Evolutionary conservation across 306 rosid genomes (phyloP).

Genomic region (Lablab purpureus): DNA sequence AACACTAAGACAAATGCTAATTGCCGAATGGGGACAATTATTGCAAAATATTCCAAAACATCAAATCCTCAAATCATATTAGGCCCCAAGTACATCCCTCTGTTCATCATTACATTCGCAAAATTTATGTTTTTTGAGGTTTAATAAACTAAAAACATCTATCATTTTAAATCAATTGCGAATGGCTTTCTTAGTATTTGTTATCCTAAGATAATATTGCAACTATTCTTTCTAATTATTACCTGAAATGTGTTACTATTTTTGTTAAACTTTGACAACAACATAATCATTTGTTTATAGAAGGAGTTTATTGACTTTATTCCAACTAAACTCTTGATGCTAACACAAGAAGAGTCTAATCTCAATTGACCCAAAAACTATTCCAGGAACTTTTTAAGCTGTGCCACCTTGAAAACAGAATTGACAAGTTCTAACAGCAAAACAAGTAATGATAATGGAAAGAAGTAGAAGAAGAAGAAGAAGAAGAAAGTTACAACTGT

Average conservation of each 20-base stretch:
- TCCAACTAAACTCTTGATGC: background rate
- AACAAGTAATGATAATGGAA: background rate
- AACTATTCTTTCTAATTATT: too few species aligned
- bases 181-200: background rate
- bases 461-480: background rate
- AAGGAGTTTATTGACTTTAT: background rate
- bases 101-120: background rate
- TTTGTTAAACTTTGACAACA: background rate
- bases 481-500: background rate
- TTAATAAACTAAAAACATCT: background rate
- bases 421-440: background rate
- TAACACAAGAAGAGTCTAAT: background rate
- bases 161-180: background rate
- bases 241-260: too few species aligned
- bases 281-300: background rate
- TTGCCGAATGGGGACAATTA: slow-evolving; percentile 33
- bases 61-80: slow-evolving; percentile 37
- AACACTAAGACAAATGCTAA: slow-evolving; percentile 37
- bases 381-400: background rate
- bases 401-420: background rate
- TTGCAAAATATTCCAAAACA: slow-evolving; percentile 46
- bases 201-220: background rate
- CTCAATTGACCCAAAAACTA: background rate
- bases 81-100: background rate
- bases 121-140: background rate